A percentile compares a stretch with the other conserved stretches of the same genome.
Conservation (phyloP, 148 eudicot genomes). For the Spergularia marina region DNA sequence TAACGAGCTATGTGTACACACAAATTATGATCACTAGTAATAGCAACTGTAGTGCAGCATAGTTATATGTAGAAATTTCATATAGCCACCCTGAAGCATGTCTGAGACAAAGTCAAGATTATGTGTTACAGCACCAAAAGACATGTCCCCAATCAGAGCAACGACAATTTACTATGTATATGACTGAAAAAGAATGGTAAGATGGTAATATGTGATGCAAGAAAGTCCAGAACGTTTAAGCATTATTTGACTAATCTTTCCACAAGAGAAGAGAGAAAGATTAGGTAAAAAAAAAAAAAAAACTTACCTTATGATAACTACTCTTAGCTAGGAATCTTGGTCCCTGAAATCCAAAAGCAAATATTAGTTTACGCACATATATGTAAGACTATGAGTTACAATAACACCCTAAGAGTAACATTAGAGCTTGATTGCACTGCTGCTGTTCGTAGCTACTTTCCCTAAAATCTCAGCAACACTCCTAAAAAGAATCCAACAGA, state of each 20-base stretch:
- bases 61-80: not conserved
- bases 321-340: slow-evolving; percentile 67
- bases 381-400: not conserved
- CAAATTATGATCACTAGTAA: not conserved
- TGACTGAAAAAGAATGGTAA: not conserved
- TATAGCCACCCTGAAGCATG: not conserved
- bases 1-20: not conserved
- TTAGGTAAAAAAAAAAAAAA: not conserved
- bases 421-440: not conserved
- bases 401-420: not conserved
- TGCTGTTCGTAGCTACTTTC: not conserved
- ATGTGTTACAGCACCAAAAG: not conserved
- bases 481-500: not conserved
- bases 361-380: not conserved
- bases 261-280: slow-evolving; percentile 1
- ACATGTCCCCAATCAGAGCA: not conserved
- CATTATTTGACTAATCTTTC: not conserved
- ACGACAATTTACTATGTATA: not conserved
- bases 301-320: slow-evolving; percentile 73
- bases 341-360: slow-evolving; percentile 49
- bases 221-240: not conserved
- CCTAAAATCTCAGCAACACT: not conserved
- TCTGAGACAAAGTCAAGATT: not conserved
- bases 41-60: not conserved
- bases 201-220: not conserved